These are phyloP conservation scores for Chenopodium berlandieri DNA, from an alignment of 148 eudicot genomes.

Conservation along the genomic window DNA sequence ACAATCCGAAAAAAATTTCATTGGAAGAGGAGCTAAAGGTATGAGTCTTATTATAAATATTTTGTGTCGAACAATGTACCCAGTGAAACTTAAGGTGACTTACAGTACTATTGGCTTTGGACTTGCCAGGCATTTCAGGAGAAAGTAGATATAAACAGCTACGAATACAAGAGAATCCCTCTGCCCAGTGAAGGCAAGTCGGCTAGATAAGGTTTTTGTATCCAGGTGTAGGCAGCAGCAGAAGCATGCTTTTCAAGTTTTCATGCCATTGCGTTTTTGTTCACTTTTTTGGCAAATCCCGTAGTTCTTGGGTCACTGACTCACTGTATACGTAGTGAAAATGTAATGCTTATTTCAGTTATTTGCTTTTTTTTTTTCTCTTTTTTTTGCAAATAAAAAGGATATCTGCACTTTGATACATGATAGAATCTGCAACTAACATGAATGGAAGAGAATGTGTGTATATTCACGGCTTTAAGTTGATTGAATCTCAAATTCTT, in stretches of 20 bases:
- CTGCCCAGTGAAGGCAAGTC: conserved; percentile 49
- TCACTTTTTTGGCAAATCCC: not conserved
- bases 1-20: conserved; percentile 75
- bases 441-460: not conserved
- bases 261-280: not conserved
- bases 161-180: conserved; percentile 84
- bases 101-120: conserved; percentile 9
- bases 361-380: not conserved
- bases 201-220: conserved; percentile 20
- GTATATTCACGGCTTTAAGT: not conserved
- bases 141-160: conserved; percentile 72
- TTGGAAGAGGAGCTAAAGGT: conserved; percentile 93
- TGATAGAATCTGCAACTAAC: not conserved
- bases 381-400: not conserved
- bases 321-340: not conserved
- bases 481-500: not conserved
- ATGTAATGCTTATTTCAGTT: not conserved
- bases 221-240: conserved; percentile 9
- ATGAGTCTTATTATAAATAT: not conserved
- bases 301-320: not conserved
- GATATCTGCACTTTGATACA: not conserved
- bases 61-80: not conserved
- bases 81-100: not conserved
- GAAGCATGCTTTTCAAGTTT: not conserved
- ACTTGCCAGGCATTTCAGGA: conserved; percentile 62